Evolutionary conservation across 2,329 filamentous ascomycete genomes (phyloP).

Genomic region (Colletotrichum sp.): DNA sequence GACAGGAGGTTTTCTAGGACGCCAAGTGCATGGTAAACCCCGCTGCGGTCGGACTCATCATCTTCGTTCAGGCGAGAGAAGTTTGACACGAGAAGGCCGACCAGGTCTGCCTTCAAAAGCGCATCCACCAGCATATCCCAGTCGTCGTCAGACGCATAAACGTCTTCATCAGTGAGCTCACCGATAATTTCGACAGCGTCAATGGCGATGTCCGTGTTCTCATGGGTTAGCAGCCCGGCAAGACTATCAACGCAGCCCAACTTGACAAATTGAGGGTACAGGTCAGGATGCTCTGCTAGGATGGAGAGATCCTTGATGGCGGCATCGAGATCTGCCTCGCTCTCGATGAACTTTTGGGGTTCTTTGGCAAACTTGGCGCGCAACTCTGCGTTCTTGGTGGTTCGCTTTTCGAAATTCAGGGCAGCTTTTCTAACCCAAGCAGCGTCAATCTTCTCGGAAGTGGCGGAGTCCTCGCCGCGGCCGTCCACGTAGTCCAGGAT

Average conservation of each 20-base stretch:
- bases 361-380: conserved; percentile 83
- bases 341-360: conserved; percentile 81
- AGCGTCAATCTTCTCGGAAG: conserved; percentile 78
- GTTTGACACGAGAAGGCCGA: conserved; percentile 78
- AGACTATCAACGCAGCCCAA: conserved; percentile 75
- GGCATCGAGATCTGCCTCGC: conserved; percentile 87
- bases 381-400: conserved; percentile 88
- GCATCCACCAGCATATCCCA: conserved; percentile 79
- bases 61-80: conserved; percentile 79
- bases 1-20: conserved; percentile 88
- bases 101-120: conserved; percentile 69
- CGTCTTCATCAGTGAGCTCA: conserved; percentile 93
- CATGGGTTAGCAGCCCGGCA: conserved; percentile 84
- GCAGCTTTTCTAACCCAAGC: conserved; percentile 84
- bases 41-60: conserved; percentile 74
- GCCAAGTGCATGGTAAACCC: conserved; percentile 83
- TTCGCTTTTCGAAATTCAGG: conserved; percentile 86
- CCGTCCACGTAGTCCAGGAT: conserved; percentile 86
- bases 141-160: conserved; percentile 77
- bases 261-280: conserved; percentile 81
- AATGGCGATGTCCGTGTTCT: conserved; percentile 97
- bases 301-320: conserved; percentile 88
- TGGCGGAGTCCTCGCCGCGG: conserved; percentile 38
- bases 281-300: conserved; percentile 81
- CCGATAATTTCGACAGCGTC: conserved; percentile 86